Evolutionary conservation across 345 rosid species (phyloP), one percentile per base, ranked within the genome.

Genomic region (Hevea brasiliensis): DNA sequence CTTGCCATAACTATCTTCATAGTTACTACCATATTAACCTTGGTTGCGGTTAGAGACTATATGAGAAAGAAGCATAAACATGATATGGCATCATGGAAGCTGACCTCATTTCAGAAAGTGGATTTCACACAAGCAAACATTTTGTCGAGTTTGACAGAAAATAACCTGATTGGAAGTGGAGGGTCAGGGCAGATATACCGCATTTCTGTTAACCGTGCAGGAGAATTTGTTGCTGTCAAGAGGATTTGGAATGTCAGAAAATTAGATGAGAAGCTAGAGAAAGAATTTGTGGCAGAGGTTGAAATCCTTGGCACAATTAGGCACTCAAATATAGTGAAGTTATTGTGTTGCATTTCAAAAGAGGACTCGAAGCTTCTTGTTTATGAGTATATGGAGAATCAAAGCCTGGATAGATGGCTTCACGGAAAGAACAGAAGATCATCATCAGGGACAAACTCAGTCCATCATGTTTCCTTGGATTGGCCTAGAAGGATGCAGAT

Each of bases 151-250:
- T 74, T 95, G 83, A 85, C 84, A 67, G 99, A 95, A 45, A 61
- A 67, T n/a, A 90, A 89, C 61, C 81, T 90, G 80, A 85, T 95
- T 6, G 99, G 99, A 58, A 89, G 92, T 45, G 99, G 99, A 3
- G 98, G 98, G 21, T 89, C 96, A 1, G 99, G 98, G 21, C 90
- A 92, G 76, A 95, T 95, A 27, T 92, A 92, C 82, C 84, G 86
- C 63, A 80, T 88, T 23, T 40, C 74, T 3, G 42, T 81, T 61
- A 84, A 79, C n/a, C 17, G 66, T 12, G 61, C 83, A 0, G 94
- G 87, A 14, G 78, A 87, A 27, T 83, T 29, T n/a, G 88, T 95
- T 15, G 99, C 99, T 7, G 99, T 95, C 42, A 95, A 95, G 81
- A 87, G 82, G 87, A 89, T 95, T 57, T 88, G 96, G 95, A 88